Conservation (phyloP, 805 yeast genomes). For the Wickerhamiella allomyrinae region DNA sequence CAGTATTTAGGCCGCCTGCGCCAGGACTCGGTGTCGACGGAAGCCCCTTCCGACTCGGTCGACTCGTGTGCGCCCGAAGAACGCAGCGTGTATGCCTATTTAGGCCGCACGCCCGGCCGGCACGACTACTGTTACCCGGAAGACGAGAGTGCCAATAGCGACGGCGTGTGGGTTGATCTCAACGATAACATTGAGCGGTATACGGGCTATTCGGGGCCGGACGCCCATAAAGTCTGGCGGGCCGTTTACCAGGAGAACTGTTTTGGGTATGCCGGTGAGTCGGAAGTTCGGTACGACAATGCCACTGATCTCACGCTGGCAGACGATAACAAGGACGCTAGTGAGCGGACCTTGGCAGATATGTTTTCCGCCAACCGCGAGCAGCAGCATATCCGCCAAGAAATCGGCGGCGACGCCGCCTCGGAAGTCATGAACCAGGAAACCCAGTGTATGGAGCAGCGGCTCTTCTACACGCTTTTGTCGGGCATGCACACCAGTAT, state of each 20-base stretch:
- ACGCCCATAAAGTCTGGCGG: constrained; percentile 83
- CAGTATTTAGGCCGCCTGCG: constrained; percentile 47
- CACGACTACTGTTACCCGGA: constrained; percentile 30
- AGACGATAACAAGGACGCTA: background rate
- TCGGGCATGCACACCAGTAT: constrained; percentile 94
- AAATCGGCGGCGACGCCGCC: constrained; percentile 18
- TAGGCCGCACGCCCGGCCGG: background rate
- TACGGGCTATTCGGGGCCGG: constrained; percentile 91
- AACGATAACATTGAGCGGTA: constrained; percentile 86
- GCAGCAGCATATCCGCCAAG: constrained; percentile 16
- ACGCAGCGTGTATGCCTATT: constrained; percentile 11
- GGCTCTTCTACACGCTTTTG: constrained; percentile 70
- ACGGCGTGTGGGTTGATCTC: constrained; percentile 65
- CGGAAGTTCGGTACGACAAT: background rate
- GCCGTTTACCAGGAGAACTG: constrained; percentile 88
- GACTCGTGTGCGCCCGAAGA: constrained; percentile 15
- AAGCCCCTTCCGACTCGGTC: constrained; percentile 14
- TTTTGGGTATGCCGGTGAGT: constrained; percentile 36
- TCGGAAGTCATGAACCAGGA: constrained; percentile 27
- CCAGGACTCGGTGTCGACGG: constrained; percentile 23
- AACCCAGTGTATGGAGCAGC: constrained; percentile 67
- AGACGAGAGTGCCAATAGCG: constrained; percentile 24
- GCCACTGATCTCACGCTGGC: background rate
- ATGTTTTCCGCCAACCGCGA: constrained; percentile 1
- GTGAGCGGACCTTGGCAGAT: background rate